phyloP scores from a whole-genome alignment of 768 basidiomycete species.

The Lentinula boryana region DNA sequence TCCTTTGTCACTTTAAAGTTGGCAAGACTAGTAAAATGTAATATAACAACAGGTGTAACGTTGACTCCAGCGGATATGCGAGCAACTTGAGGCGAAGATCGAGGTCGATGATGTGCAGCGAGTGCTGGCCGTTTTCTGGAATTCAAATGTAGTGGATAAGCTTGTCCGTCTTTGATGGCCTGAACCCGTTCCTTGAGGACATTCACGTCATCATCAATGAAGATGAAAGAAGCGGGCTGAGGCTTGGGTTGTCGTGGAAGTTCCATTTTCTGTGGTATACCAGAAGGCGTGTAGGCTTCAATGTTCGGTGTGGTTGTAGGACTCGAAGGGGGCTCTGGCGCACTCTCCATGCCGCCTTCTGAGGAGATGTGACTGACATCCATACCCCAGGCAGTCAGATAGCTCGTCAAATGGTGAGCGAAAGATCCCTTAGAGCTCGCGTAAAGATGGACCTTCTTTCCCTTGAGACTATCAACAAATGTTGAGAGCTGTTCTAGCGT shows the following conservation, averaged over 20 bases:
- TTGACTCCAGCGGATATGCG: conserved; percentile 38
- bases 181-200: conserved; percentile 73
- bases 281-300: conserved; percentile 7
- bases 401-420: conserved; percentile 88
- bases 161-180: conserved; percentile 55
- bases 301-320: conserved; percentile 4
- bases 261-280: conserved; percentile 16
- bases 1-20: conserved; percentile 91
- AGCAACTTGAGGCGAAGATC: conserved; percentile 77
- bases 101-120: conserved; percentile 60
- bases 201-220: conserved; percentile 89
- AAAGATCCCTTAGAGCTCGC: conserved; percentile 85
- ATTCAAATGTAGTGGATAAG: conserved; percentile 30
- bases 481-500: conserved; percentile 68
- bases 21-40: conserved; percentile 88
- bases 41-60: conserved; percentile 42
- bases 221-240: conserved; percentile 54
- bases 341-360: conserved; percentile 45
- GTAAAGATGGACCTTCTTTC: conserved; percentile 78
- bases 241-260: conserved; percentile 16
- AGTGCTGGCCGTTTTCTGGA: conserved; percentile 65
- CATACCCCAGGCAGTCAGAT: conserved; percentile 93
- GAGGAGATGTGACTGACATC: conserved; percentile 78
- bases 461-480: conserved; percentile 79
- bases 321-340: conserved; percentile 15